Percentiles rank a stretch among this genome's conserved stretches.
These are phyloP conservation scores for Logfia minima DNA, from an alignment of 129 eudicot species.

Conservation along the genomic window DNA sequence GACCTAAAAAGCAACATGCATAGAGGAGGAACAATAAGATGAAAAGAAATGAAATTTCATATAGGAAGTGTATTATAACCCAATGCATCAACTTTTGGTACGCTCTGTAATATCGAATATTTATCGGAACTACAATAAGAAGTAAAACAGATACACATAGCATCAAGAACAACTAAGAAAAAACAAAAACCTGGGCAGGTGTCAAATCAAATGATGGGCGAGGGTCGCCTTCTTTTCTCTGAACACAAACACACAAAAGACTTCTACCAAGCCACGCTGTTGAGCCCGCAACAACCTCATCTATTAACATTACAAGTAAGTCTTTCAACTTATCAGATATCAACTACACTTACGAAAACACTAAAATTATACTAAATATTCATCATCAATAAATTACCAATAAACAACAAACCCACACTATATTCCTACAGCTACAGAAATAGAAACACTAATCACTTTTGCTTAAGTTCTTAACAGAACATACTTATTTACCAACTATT, in stretches of 20 bases:
- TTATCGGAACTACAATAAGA: conserved; percentile 2
- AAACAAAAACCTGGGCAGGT: conserved; percentile 66
- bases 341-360: not conserved
- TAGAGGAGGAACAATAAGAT: not conserved
- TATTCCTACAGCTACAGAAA: not conserved
- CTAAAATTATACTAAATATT: not conserved
- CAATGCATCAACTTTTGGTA: conserved; percentile 12
- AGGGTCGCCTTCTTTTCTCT: conserved; percentile 78
- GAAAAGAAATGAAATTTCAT: conserved; percentile 10
- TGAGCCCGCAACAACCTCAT: conserved; percentile 96
- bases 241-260: conserved; percentile 97
- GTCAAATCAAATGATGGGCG: conserved; percentile 96
- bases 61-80: not conserved
- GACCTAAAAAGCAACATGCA: not conserved
- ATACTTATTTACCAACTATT: too few relatives aligned
- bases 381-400: conserved; percentile 14
- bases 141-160: not conserved
- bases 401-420: not conserved
- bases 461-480: not conserved
- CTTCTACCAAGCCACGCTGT: conserved; percentile 99
- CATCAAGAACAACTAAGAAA: conserved; percentile 12
- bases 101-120: not conserved
- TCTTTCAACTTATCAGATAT: not conserved
- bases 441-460: not conserved
- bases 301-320: conserved; percentile 42